Conservation (phyloP, 345 rosid species). For the Limnanthes douglasii region DNA sequence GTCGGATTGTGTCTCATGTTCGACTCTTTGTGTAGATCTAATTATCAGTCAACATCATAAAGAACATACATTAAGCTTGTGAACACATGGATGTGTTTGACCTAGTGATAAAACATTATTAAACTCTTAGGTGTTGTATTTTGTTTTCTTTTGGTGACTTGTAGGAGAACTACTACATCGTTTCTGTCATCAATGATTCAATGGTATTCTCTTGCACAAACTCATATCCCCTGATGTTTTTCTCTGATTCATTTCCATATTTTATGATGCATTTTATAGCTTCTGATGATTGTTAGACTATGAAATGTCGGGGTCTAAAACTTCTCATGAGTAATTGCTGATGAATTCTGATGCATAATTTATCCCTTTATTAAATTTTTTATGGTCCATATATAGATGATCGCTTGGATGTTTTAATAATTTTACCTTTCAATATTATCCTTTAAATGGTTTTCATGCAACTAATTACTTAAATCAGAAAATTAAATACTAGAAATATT, state of each 20-base stretch:
- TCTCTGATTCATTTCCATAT: not conserved
- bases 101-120: not conserved
- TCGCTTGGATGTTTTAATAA: not conserved
- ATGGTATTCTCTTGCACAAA: conserved; percentile 37
- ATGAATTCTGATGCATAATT: not conserved
- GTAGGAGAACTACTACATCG: conserved; percentile 78
- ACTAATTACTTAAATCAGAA: not conserved
- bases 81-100: not conserved
- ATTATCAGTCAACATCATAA: too few species aligned
- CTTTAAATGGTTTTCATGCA: not conserved
- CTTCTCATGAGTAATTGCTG: not conserved
- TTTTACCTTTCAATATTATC: not conserved
- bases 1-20: not conserved
- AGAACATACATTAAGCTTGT: not conserved
- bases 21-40: not conserved
- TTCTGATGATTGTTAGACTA: not conserved
- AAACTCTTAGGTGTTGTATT: not conserved
- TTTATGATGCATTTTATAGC: not conserved
- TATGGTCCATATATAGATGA: too few species aligned
- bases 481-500: too few species aligned
- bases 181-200: conserved; percentile 70
- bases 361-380: too few species aligned
- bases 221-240: not conserved
- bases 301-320: not conserved
- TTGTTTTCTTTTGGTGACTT: conserved; percentile 16